Base-by-base conservation (phyloP, 305 asterid genomes). In the Solanum chacoense region DNA sequence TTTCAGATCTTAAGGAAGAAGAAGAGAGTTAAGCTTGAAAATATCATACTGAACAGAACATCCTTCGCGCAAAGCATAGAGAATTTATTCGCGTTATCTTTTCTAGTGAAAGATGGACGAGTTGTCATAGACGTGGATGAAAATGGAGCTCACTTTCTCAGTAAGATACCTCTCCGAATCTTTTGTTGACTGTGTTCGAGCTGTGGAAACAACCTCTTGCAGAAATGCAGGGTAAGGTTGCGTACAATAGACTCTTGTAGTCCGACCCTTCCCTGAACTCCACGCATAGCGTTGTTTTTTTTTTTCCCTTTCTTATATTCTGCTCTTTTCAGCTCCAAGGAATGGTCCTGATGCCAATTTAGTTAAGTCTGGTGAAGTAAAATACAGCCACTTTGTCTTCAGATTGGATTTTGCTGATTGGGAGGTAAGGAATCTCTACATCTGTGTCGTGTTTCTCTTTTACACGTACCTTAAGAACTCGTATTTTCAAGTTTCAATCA, bases 11-110 rank as follows among this genome's bases (percentile, higher is more conserved):
- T 95, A 37, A 93, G 86, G 89, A 88, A 85, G 88, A 84, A 92
- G 88, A 91, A 88, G 45, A 89, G 31, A 69, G 93, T 90, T 31
- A 74, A 81, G 85, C 90, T 93, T 55, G 95, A 94, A 80, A 92
- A 90, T 89, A 91, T 95, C 80, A 76, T 95, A 20, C 35, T 94
- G 85, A 93, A 91, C 90, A 88, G 90, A 87, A 31, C n/a, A 38
- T 95, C 95, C 38, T 95, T 94, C 88, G 94, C 95, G 59, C 95
- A 94, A 89, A 94, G 94, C 9, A 88, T 95, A 13, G 98, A 95
- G 85, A 94, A 94, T 88, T 59, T 95, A 26, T 94, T 95, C 86
- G 93, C 94, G 9, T 73, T 95, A 78, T 94, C 97, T 7, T 94
- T 94, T 92, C 89, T 95, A 86, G 94, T 92, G 13, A 93, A 92